Conservation (phyloP, 2,329 filamentous ascomycete species). For the Sclerotinia sclerotiorum region DNA sequence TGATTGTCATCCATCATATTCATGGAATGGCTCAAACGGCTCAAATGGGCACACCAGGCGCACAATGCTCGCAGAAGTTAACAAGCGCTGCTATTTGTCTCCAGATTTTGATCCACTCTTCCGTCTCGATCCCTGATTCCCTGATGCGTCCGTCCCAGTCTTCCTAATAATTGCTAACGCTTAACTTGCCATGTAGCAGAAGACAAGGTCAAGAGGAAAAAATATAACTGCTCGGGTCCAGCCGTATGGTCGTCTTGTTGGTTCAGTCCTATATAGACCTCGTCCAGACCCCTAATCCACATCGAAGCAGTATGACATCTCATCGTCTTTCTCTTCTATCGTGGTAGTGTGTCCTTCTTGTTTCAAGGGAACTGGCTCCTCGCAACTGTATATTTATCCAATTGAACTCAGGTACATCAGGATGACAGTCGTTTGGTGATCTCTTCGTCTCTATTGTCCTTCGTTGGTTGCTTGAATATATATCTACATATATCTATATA, state of each 20-base stretch:
- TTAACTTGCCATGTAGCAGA: constrained; percentile 27
- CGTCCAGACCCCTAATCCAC: constrained; percentile 31
- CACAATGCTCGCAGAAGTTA: constrained; percentile 24
- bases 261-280: constrained; percentile 34
- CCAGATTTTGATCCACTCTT: constrained; percentile 31
- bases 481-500: constrained; percentile 2
- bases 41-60: constrained; percentile 24
- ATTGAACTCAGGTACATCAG: constrained; percentile 32
- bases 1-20: constrained; percentile 5
- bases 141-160: constrained; percentile 25
- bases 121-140: constrained; percentile 32
- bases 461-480: constrained; percentile 29
- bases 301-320: constrained; percentile 34
- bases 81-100: constrained; percentile 25
- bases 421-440: constrained; percentile 34
- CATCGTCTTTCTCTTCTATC: constrained; percentile 28
- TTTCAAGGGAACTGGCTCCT: constrained; percentile 29
- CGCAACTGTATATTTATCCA: constrained; percentile 35
- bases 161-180: constrained; percentile 30
- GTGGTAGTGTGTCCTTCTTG: constrained; percentile 25
- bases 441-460: constrained; percentile 32
- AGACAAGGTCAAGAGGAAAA: constrained; percentile 23
- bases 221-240: constrained; percentile 37
- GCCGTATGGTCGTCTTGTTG: constrained; percentile 29
- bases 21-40: constrained; percentile 14